Conservation (phyloP, 176 grass and related monocot species). For the Saccharum officinarum region DNA sequence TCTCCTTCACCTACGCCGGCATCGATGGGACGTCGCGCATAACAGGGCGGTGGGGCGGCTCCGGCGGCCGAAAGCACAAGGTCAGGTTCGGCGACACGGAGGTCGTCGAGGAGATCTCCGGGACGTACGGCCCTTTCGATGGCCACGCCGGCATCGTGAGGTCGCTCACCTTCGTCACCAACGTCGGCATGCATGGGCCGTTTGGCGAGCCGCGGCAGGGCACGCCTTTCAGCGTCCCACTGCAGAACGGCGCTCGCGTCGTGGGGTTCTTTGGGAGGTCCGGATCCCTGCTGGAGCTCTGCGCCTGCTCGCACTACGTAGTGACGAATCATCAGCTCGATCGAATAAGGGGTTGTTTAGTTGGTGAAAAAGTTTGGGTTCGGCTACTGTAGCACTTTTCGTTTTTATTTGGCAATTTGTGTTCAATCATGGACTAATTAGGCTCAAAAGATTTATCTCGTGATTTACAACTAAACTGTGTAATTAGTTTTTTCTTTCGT, state of each 20-base stretch:
- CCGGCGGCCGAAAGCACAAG: neutral
- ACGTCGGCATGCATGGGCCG: neutral
- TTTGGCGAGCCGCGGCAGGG: neutral
- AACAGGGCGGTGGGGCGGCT: conserved; percentile 11
- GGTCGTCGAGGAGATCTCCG: neutral
- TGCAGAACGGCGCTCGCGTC: neutral
- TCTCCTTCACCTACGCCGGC: conserved; percentile 16
- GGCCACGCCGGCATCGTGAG: neutral
- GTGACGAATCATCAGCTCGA: neutral
- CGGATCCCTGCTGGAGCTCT: neutral
- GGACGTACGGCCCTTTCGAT: neutral
- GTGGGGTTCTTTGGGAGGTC: conserved; percentile 16
- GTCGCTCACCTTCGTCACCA: conserved; percentile 26
- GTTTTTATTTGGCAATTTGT: no score
- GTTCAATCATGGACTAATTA: no score
- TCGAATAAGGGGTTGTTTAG: no score
- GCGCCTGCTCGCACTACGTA: no score
- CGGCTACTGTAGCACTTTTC: no score
- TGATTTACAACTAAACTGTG: no score
- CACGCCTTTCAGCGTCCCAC: neutral
- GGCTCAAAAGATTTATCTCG: no score
- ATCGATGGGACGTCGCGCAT: neutral
- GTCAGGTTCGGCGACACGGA: neutral
- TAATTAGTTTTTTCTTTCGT: no score
- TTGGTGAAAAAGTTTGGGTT: no score